Conservation (phyloP, 2,329 filamentous ascomycete species). For the Cercospora sojina region DNA sequence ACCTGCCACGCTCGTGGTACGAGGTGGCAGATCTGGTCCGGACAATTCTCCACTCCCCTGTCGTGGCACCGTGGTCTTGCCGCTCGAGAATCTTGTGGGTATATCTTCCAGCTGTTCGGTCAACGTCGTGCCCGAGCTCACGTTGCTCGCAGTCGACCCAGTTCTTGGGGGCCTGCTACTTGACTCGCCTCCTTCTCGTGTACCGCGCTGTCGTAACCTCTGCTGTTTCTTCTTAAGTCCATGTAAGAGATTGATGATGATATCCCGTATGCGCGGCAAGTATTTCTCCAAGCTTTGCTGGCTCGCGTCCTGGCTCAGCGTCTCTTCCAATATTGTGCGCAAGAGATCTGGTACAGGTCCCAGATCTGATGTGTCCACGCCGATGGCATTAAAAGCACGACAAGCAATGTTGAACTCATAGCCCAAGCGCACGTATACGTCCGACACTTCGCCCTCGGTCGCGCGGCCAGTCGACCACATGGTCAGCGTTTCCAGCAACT, state of each 20-base stretch:
- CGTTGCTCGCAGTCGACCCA: constrained; percentile 49
- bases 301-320: constrained; percentile 92
- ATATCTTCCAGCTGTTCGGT: constrained; percentile 48
- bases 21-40: constrained; percentile 48
- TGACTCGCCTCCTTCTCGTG: constrained; percentile 37
- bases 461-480: constrained; percentile 94
- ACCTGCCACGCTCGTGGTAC: constrained; percentile 47
- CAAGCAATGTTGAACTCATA: constrained; percentile 99
- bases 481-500: constrained; percentile 93
- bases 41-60: constrained; percentile 44
- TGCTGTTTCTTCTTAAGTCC: constrained; percentile 97
- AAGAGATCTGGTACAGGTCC: constrained; percentile 92
- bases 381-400: constrained; percentile 92
- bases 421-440: constrained; percentile 94
- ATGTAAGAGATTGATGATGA: constrained; percentile 96
- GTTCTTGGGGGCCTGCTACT: constrained; percentile 39
- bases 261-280: constrained; percentile 90
- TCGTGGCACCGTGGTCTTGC: constrained; percentile 41
- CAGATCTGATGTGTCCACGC: constrained; percentile 89
- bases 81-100: constrained; percentile 43
- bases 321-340: constrained; percentile 88
- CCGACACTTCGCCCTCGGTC: constrained; percentile 91
- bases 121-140: constrained; percentile 46
- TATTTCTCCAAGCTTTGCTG: constrained; percentile 92
- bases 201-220: constrained; percentile 64